Base-by-base conservation (phyloP, 805 yeast species). In the Starmera quercuum region DNA sequence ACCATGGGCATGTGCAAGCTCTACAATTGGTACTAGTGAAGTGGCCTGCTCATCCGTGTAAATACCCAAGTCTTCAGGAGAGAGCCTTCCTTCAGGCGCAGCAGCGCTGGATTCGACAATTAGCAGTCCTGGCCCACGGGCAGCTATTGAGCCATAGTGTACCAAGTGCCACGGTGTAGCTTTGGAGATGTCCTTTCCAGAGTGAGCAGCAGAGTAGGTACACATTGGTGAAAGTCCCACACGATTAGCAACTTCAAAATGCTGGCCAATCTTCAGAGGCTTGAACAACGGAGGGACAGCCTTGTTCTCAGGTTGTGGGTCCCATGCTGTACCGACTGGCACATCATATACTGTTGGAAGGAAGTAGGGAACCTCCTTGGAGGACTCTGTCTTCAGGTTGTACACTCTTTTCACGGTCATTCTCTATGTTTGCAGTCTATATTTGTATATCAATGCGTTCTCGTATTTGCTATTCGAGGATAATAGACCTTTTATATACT, bases 221-320 rank as follows among this genome's bases (percentile, higher is more conserved):
- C 77, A 68, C 76, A 73, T 70, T 30, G 78, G 78, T 1, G 78
- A 63, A 15, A 74, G 73, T 32, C 75, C 75, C 20, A 73, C 48
- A 39, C 82, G 57, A 49, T 76, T 76, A 11, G 60, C 64, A 15
- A 75, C 48, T 2, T 54, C 49, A 32, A 65, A 30, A n/a, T 51
- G 54, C 18, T 63, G 56, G 14, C 26, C 26, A 35, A 72, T 58
- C 13, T 51, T 57, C 30, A 72, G 42, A 1, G 76, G 75, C 24
- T 54, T 48, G 48, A 73, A 73, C 9, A 66, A 44, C 30, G 38
- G 45, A 3, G 77, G 75, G 6, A 45, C 11, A 21, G 23, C 11
- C 23, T 21, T 21, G 23, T 21, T 21, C 11, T 8, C 8, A 21
- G 23, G 11, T 21, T 21, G 23, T 21, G 23, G 23, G 23, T 21